Conservation (phyloP, 306 rosid species). For the Bauhinia variegata region DNA sequence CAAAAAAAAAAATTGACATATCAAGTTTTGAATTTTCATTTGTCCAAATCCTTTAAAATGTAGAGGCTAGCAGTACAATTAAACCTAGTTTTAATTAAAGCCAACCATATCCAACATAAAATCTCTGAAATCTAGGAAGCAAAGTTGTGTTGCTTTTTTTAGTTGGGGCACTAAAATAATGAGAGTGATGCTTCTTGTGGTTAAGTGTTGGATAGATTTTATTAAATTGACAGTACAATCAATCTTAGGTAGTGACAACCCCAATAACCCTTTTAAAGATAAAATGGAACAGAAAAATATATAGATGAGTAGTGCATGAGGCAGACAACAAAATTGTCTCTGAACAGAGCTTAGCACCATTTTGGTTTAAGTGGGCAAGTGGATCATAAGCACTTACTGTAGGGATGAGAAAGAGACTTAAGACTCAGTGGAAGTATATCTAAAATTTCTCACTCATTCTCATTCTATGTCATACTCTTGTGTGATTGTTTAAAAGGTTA, state of each 20-base stretch:
- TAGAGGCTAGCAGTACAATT: too few species aligned
- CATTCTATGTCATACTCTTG: too few species aligned
- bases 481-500: too few species aligned
- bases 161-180: conserved; percentile 41
- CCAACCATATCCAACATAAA: not conserved
- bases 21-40: too few species aligned
- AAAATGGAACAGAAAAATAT: conserved; percentile 33
- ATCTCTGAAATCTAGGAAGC: conserved; percentile 17
- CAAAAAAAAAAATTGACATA: too few species aligned
- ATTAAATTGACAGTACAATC: conserved; percentile 49
- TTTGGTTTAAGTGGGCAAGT: conserved; percentile 53
- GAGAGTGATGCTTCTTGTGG: conserved; percentile 26
- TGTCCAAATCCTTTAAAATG: too few species aligned
- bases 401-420: conserved; percentile 2
- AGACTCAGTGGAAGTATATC: too few species aligned
- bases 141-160: conserved; percentile 36
- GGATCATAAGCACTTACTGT: conserved; percentile 45
- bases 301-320: conserved; percentile 30
- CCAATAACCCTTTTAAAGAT: conserved; percentile 35
- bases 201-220: conserved; percentile 26
- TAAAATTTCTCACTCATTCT: too few species aligned
- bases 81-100: too few species aligned
- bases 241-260: conserved; percentile 15
- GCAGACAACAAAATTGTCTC: conserved; percentile 37
- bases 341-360: conserved; percentile 47